Evolutionary conservation across 805 yeast species (phyloP), one percentile per base, ranked within the genome.

Genomic region (Saccharomyces paradoxus): DNA sequence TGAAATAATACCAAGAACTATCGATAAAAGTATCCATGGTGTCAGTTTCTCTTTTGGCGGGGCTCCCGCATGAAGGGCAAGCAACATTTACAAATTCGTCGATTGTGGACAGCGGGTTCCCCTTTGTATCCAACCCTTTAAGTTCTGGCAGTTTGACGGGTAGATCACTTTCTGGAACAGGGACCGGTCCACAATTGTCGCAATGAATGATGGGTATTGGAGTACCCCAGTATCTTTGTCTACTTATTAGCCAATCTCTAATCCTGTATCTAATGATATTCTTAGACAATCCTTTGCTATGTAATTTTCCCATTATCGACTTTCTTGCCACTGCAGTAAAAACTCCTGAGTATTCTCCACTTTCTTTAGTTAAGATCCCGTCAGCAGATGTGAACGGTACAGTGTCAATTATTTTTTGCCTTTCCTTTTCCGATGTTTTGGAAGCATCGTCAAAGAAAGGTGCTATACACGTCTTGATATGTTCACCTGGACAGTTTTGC

Each of bases 1-100:
- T 79, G 73, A 94, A 84, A 69, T 80, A 88, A 70, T 94, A 94
- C 99, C 99, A 94, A 2, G 97, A 90, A 17, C 96, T 87, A 71
- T 94, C 99, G 82, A 94, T 92, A 65, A 94, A 94, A 0, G 99
- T 94, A 66, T 94, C 99, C 99, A 94, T 92, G 0, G 99, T 94
- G 65, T 94, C 99, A 0, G 98, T 89, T 60, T 94, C 99, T 63
- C 99, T 79, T 54, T 79, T 82, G 0, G 97, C 96, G 1, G 75
- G 74, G 7, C 68, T 62, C 2, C 83, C 83, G 73, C 99, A 94
- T 0, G 80, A 77, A 6, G 99, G 99, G 68, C 99, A 94, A 30
- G 74, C 68, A 0, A 86, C 81, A 56, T 87, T 76, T 8, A 83
- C 83, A 75, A 89, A 92, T 21, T 82, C 86, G 0, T 79, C 79